phyloP scores from a whole-genome alignment of 2,329 filamentous ascomycete species.

The Teratosphaeria pseudoeucalypti region DNA sequence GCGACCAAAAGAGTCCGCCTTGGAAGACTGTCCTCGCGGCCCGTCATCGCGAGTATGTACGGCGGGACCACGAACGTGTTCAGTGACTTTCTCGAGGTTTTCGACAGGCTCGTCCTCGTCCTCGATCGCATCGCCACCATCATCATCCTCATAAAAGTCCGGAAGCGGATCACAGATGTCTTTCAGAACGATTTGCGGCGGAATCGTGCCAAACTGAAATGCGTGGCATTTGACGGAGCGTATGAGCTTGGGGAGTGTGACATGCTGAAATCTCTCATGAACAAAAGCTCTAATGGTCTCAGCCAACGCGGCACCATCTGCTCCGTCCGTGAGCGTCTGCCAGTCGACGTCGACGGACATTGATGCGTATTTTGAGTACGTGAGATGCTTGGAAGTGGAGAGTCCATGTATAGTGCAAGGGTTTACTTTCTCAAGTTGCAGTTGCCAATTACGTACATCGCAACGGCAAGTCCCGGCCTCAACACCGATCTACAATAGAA shows the following conservation, averaged over 20 bases:
- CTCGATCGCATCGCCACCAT: constrained; percentile 50
- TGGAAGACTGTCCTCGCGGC: background rate
- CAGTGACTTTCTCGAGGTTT: constrained; percentile 3
- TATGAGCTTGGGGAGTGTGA: constrained; percentile 88
- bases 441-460: background rate
- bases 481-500: background rate
- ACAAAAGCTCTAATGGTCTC: constrained; percentile 85
- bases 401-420: no score
- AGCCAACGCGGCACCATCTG: constrained; percentile 75
- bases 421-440: background rate
- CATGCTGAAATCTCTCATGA: constrained; percentile 88
- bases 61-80: constrained; percentile 1
- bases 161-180: constrained; percentile 92
- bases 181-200: constrained; percentile 82
- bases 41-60: background rate
- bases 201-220: constrained; percentile 79
- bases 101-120: constrained; percentile 26
- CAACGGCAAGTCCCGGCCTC: background rate
- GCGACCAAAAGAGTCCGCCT: constrained; percentile 2
- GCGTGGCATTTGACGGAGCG: constrained; percentile 89
- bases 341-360: constrained; percentile 99
- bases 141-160: constrained; percentile 77
- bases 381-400: background rate
- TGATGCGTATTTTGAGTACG: background rate
- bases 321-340: constrained; percentile 80